Conservation (phyloP, 495 filamentous ascomycete genomes). For the Sordaria brevicollis region DNA sequence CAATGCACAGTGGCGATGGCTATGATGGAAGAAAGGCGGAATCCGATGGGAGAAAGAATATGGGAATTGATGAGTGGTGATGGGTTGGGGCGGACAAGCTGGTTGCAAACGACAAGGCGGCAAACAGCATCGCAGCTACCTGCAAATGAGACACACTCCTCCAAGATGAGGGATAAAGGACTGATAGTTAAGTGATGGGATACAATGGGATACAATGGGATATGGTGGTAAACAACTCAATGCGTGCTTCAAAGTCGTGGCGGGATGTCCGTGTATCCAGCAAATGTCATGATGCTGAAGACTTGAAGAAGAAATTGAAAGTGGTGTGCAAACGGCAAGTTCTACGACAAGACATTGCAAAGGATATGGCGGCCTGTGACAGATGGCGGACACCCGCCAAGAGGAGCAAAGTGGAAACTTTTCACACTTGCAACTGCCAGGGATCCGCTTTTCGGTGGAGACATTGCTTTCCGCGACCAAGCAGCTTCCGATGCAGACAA, state of each 20-base stretch:
- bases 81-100: background rate
- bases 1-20: background rate
- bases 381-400: background rate
- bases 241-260: too few species aligned
- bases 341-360: background rate
- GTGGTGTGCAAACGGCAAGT: background rate
- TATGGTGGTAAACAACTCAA: too few species aligned
- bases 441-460: background rate
- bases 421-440: background rate
- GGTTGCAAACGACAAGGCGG: background rate
- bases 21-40: background rate
- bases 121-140: constrained; percentile 4
- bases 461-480: background rate
- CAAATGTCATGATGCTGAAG: too few species aligned
- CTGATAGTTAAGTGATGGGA: background rate
- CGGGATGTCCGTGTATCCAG: too few species aligned
- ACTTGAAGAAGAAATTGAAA: background rate
- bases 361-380: background rate
- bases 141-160: background rate
- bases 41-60: background rate
- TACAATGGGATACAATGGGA: too few species aligned
- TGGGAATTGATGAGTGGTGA: background rate
- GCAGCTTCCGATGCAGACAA: background rate
- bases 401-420: background rate
- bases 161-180: background rate